Percentiles rank a stretch among this genome's conserved stretches.
These are phyloP conservation scores for Pezicula radicicola DNA, from an alignment of 2,329 filamentous ascomycete genomes.

Conservation along the genomic window DNA sequence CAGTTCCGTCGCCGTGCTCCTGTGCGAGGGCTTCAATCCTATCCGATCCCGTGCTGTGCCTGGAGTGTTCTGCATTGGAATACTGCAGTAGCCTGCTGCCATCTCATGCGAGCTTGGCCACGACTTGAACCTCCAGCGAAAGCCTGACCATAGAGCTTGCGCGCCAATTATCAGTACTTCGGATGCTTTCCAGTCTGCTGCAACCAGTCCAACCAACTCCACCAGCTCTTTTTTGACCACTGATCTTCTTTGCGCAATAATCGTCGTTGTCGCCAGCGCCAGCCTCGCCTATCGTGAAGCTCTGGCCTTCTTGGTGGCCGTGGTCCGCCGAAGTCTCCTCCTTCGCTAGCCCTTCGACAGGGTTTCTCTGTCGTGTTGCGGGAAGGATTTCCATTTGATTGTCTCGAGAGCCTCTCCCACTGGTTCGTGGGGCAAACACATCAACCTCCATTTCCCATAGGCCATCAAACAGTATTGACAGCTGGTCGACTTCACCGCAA, in stretches of 20 bases:
- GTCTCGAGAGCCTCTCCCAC: slow-evolving; percentile 1
- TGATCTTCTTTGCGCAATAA: neutral
- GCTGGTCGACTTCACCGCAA: neutral
- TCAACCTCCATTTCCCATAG: neutral
- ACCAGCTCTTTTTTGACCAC: neutral
- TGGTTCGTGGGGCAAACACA: slow-evolving; percentile 1
- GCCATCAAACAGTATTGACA: neutral
- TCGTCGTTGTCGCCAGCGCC: neutral
- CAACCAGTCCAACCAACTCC: neutral
- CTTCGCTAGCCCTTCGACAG: slow-evolving; percentile 2
- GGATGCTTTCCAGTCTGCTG: neutral
- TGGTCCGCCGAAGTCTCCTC: neutral
- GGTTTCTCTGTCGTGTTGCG: slow-evolving; percentile 2
- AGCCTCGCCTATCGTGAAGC: slow-evolving; percentile 8
- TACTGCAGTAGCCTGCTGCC: neutral
- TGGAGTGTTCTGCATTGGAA: too few relatives aligned
- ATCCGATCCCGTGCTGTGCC: too few relatives aligned
- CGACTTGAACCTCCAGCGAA: neutral
- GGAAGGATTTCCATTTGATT: slow-evolving; percentile 1
- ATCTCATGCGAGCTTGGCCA: neutral
- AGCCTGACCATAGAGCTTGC: neutral
- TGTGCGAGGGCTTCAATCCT: too few relatives aligned
- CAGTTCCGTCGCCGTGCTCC: too few relatives aligned
- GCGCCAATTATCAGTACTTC: neutral
- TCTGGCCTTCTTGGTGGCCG: neutral